Conservation (phyloP, 2,329 filamentous ascomycete genomes). For the Periglandula ipomoeae region DNA sequence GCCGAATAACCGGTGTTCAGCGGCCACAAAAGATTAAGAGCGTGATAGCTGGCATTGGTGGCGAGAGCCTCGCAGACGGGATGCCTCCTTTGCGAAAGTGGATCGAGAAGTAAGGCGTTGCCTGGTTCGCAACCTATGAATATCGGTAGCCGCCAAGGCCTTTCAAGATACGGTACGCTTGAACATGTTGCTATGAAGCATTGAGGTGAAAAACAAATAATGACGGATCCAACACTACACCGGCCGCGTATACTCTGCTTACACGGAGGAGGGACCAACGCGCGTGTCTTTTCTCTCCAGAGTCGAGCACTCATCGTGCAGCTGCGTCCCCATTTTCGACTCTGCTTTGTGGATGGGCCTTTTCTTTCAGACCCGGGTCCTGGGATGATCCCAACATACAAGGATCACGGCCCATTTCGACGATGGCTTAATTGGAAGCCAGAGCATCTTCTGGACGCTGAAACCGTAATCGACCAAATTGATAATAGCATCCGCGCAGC, state of each 20-base stretch:
- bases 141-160: too few species aligned
- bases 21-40: too few species aligned
- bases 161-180: too few species aligned
- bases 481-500: slow-evolving; percentile 26
- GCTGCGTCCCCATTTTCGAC: slow-evolving; percentile 49
- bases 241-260: slow-evolving; percentile 63
- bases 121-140: too few species aligned
- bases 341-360: slow-evolving; percentile 60
- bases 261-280: slow-evolving; percentile 63
- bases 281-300: slow-evolving; percentile 54
- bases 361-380: slow-evolving; percentile 51
- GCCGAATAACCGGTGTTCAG: too few species aligned
- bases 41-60: too few species aligned
- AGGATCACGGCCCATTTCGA: slow-evolving; percentile 51
- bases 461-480: slow-evolving; percentile 28
- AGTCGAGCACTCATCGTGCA: slow-evolving; percentile 37
- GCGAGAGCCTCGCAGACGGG: too few species aligned
- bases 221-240: too few species aligned
- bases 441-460: background rate
- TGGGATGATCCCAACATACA: slow-evolving; percentile 53
- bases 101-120: too few species aligned
- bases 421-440: slow-evolving; percentile 34
- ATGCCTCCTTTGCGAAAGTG: too few species aligned
- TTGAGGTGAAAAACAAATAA: too few species aligned
- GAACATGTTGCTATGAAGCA: too few species aligned